A percentile compares a stretch with the other conserved stretches of the same genome.
Conservation (phyloP, 2,329 filamentous ascomycete species). For the Pestalotiopsis sp. region DNA sequence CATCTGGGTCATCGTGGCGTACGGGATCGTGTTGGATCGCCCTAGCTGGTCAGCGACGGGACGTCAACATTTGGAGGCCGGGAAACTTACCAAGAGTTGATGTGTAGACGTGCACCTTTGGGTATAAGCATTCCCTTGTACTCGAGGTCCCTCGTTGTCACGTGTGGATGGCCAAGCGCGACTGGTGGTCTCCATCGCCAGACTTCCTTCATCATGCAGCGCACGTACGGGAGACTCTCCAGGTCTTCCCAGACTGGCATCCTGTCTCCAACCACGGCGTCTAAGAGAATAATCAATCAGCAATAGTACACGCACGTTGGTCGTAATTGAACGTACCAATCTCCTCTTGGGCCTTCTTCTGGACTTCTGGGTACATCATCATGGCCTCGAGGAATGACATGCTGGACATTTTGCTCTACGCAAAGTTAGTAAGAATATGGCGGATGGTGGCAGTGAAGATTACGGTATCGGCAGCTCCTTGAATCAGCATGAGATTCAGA, state of each 20-base stretch:
- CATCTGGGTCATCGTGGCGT: neutral
- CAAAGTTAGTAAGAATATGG: neutral
- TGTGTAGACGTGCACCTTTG: neutral
- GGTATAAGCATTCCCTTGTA: slow-evolving; percentile 1
- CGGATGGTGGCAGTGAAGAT: neutral
- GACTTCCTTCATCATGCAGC: neutral
- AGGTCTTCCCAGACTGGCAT: neutral
- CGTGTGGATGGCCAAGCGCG: neutral
- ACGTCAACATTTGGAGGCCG: neutral
- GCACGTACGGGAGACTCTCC: neutral
- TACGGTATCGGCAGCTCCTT: neutral
- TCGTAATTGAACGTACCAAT: neutral
- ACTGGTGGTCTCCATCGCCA: slow-evolving; percentile 2
- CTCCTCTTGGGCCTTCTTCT: neutral
- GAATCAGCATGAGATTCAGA: neutral
- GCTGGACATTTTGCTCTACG: slow-evolving; percentile 1
- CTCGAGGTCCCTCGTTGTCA: neutral
- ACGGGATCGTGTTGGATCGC: neutral
- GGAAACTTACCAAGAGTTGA: neutral
- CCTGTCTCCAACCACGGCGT: neutral
- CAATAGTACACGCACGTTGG: neutral
- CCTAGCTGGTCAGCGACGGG: neutral
- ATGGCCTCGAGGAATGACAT: slow-evolving; percentile 4
- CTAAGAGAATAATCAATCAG: neutral
- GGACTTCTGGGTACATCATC: neutral